phyloP scores from a whole-genome alignment of 2,329 filamentous ascomycete genomes.

The Alternaria postmessia region DNA sequence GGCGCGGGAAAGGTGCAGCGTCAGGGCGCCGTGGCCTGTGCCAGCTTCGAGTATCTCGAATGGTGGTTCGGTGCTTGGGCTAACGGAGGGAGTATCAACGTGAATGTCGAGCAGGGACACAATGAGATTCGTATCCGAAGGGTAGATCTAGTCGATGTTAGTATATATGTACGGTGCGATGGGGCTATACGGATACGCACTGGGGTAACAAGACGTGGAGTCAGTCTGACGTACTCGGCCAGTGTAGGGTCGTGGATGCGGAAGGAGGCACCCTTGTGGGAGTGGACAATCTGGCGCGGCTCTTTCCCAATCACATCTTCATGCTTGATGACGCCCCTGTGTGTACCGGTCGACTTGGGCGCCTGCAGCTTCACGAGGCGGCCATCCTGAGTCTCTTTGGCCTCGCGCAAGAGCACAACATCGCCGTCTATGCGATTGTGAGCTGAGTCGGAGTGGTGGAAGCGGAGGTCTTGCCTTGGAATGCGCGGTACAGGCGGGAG shows the following conservation, averaged over 20 bases:
- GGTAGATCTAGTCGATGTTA: constrained; percentile 68
- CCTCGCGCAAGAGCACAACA: constrained; percentile 54
- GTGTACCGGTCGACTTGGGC: constrained; percentile 47
- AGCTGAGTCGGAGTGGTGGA: constrained; percentile 13
- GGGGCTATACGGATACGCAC: constrained; percentile 54
- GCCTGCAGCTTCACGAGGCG: constrained; percentile 52
- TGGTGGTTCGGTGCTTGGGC: constrained; percentile 50
- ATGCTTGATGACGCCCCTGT: constrained; percentile 60
- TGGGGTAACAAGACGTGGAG: constrained; percentile 76
- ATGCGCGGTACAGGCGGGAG: constrained; percentile 29
- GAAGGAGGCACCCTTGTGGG: constrained; percentile 61
- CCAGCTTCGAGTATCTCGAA: constrained; percentile 84
- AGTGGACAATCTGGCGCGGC: constrained; percentile 66
- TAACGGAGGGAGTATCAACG: constrained; percentile 53
- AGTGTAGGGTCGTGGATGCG: constrained; percentile 72
- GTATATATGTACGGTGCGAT: not conserved
- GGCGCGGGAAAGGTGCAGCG: constrained; percentile 76
- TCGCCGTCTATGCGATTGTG: constrained; percentile 46
- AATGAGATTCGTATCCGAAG: constrained; percentile 77
- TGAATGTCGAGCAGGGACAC: constrained; percentile 80
- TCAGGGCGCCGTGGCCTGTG: constrained; percentile 83
- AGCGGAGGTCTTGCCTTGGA: constrained; percentile 37
- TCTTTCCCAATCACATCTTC: constrained; percentile 70
- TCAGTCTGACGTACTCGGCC: constrained; percentile 75
- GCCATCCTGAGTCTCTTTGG: constrained; percentile 49